Evolutionary conservation across 2,329 filamentous ascomycete species (phyloP), one percentile per base, ranked within the genome.

Genomic region (Cladosporium sp.): DNA sequence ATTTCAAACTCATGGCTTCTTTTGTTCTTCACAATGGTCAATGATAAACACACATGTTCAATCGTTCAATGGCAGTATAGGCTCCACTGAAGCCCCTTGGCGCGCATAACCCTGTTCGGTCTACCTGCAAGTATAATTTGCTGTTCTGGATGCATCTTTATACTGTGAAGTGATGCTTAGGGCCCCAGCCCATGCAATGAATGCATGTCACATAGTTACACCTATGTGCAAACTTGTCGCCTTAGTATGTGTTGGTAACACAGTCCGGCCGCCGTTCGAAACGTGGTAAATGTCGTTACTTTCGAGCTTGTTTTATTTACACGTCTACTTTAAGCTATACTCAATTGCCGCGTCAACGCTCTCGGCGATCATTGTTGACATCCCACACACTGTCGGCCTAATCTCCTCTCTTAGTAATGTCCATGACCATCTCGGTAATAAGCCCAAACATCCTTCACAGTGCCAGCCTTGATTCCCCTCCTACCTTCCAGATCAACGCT

Each of bases 401-500:
- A 53, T 37, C 31, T 16, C 33, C 6, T 49, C 31, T 37, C 35
- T 12, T 37, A 37, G 14, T 37, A 37, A 37, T 37, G 35, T 44
- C 37, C 37, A 21, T n/a, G 40, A 21, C 40, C 40, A 3, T 46
- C 40, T 21, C 40, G 40, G 31, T 56, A 63, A 23, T 56, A 52
- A 23, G 50, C 50, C 61, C 61, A 63, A 21, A 55, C 50, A 35
- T 63, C 61, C 49, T 44, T 28, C 29, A 63, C 61, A 40, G 50
- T 33, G 18, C 61, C 61, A 53, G 61, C 61, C n/a, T 63, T 63
- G 21, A 50, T 21, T 21, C 61, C 61, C 23, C 61, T 63, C 37
- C 61, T 55, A 10, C 18, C 61, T n/a, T 40, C 35, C 26, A 63
- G 29, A 29, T 63, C 61, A n/a, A 63, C 8, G 2, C 26, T 37